A percentile compares a stretch with the other conserved stretches of the same genome.
These are phyloP conservation scores for Colletotrichum chlorophyti DNA, from an alignment of 2,329 filamentous ascomycete species.

Conservation along the genomic window DNA sequence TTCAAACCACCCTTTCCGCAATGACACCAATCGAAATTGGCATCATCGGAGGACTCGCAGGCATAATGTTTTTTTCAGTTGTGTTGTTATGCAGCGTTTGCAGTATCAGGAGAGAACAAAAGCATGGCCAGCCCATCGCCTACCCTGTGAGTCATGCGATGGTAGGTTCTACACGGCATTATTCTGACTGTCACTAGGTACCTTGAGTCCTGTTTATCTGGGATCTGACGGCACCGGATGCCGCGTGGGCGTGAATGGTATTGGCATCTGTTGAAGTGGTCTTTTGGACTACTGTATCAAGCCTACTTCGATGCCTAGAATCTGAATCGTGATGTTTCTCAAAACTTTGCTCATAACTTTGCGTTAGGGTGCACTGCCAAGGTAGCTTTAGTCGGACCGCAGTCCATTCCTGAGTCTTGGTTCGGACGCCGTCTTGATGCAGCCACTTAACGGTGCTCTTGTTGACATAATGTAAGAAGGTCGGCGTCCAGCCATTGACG, in stretches of 20 bases:
- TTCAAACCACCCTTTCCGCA: not conserved
- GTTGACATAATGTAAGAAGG: not conserved
- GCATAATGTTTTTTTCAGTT: not conserved
- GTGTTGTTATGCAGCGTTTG: not conserved
- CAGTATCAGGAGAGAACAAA: slow-evolving; percentile 1
- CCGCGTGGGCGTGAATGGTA: not conserved
- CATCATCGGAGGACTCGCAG: not conserved
- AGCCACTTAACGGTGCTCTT: too few species aligned
- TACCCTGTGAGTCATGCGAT: not conserved
- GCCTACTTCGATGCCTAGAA: not conserved
- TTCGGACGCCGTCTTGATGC: too few species aligned
- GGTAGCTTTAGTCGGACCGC: too few species aligned
- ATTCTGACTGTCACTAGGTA: not conserved
- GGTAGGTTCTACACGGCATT: not conserved
- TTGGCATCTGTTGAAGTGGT: not conserved
- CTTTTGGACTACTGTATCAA: not conserved
- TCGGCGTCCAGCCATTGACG: too few species aligned
- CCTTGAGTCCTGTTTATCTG: not conserved
- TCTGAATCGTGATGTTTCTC: not conserved
- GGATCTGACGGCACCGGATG: not conserved
- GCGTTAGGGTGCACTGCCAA: not conserved
- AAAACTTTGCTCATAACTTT: too few species aligned
- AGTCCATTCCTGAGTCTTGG: too few species aligned
- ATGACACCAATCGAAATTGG: not conserved
- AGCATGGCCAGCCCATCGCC: not conserved